phyloP scores from a whole-genome alignment of 2,329 filamentous ascomycete species.

The Chaetomiaceae sp. region DNA sequence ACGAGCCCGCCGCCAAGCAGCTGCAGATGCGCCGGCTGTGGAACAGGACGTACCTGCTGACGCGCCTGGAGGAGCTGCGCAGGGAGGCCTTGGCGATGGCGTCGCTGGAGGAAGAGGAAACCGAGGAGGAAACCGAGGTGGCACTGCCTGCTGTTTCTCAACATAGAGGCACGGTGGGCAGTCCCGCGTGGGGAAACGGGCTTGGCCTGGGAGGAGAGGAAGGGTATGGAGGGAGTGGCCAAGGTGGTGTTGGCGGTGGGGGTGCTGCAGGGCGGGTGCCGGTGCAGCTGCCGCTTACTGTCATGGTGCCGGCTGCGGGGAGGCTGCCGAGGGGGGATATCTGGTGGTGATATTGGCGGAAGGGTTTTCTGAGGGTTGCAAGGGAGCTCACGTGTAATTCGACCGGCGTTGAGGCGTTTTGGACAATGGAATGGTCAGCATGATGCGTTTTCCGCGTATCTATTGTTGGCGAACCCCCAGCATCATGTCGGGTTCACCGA shows the following conservation, averaged over 20 bases:
- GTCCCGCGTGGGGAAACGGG: background rate
- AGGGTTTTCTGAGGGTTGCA: background rate
- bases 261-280: constrained; percentile 2
- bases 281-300: constrained; percentile 9
- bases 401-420: too few species aligned
- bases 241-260: background rate
- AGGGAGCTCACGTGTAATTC: background rate
- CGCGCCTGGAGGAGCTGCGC: constrained; percentile 19
- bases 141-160: too few species aligned
- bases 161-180: too few species aligned
- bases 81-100: background rate
- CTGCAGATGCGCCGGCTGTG: constrained; percentile 23
- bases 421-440: background rate
- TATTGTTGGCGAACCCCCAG: too few species aligned
- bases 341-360: too few species aligned
- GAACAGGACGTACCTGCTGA: constrained; percentile 19
- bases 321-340: constrained; percentile 9
- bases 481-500: too few species aligned
- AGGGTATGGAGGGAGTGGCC: background rate
- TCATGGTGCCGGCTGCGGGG: background rate
- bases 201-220: background rate
- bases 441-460: too few species aligned
- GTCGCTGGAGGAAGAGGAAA: background rate
- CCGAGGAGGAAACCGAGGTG: too few species aligned
- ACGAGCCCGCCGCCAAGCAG: constrained; percentile 10